Evolutionary conservation across 305 asterid genomes (phyloP).

Genomic region (Fraxinus angustifolia): DNA sequence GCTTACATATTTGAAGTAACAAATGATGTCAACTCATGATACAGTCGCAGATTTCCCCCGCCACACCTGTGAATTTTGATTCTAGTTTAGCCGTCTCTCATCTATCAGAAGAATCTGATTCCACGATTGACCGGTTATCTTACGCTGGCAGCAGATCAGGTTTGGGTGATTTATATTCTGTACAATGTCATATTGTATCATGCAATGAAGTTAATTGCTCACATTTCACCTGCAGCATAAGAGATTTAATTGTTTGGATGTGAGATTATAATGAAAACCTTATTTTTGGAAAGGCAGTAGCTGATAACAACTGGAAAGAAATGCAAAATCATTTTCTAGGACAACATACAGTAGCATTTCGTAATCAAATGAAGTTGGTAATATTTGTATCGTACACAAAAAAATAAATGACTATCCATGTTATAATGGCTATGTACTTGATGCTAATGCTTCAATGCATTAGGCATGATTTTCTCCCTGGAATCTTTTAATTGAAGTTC

Average conservation of each 20-base stretch:
- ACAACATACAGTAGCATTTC: not conserved
- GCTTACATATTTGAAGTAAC: constrained; percentile 1
- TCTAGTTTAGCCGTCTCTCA: constrained; percentile 34
- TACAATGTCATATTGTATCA: constrained; percentile 11
- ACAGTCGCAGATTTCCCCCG: constrained; percentile 63
- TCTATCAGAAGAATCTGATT: constrained; percentile 47
- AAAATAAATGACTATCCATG: not conserved
- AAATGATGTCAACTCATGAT: constrained; percentile 18
- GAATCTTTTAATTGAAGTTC: constrained; percentile 17
- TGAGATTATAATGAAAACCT: not conserved
- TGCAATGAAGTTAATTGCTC: not conserved
- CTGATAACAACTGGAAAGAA: not conserved
- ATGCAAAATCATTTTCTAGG: constrained; percentile 11
- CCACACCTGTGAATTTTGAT: constrained; percentile 53
- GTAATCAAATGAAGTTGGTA: constrained; percentile 6
- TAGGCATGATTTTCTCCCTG: not conserved
- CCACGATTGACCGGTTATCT: constrained; percentile 32
- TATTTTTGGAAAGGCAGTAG: constrained; percentile 9
- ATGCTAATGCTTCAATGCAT: constrained; percentile 7
- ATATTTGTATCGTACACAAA: constrained; percentile 13
- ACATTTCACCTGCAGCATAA: constrained; percentile 6
- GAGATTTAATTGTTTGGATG: not conserved
- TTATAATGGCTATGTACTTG: not conserved
- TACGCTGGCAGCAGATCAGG: constrained; percentile 27
- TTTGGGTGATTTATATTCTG: constrained; percentile 35